A percentile compares a stretch with the other conserved stretches of the same genome.
phyloP scores from a whole-genome alignment of 345 rosid species.

The Odontarrhena argentea region DNA sequence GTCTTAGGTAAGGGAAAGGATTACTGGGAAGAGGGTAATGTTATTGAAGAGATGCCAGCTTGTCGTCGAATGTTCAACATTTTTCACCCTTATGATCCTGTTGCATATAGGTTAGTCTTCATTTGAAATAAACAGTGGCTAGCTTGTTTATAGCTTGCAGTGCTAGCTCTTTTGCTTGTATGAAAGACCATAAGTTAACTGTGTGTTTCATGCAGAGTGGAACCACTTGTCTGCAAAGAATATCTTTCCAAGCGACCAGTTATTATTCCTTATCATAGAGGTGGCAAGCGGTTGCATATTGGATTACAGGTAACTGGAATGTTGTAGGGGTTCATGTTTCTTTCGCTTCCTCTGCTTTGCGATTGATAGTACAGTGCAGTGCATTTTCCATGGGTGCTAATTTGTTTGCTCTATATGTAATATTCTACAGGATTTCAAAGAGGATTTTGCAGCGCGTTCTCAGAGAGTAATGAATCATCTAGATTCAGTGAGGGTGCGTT shows the following conservation, averaged over 20 bases:
- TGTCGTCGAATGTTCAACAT: slow-evolving; percentile 97
- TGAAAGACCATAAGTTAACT: slow-evolving; percentile 22
- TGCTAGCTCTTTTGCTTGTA: slow-evolving; percentile 5
- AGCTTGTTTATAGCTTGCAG: slow-evolving; percentile 9
- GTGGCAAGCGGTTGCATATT: slow-evolving; percentile 95
- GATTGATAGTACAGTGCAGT: no score
- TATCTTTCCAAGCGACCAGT: slow-evolving; percentile 69
- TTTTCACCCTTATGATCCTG: slow-evolving; percentile 97
- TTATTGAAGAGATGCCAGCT: slow-evolving; percentile 89
- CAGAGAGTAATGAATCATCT: slow-evolving; percentile 64
- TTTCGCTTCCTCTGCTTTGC: background rate
- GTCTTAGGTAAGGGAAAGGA: slow-evolving; percentile 79
- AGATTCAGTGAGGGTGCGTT: slow-evolving; percentile 58
- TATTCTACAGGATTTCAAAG: slow-evolving; percentile 66
- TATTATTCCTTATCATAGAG: slow-evolving; percentile 90
- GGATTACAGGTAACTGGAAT: slow-evolving; percentile 71
- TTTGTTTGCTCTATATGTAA: background rate
- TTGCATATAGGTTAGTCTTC: slow-evolving; percentile 82
- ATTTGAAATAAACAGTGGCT: background rate
- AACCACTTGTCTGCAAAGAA: slow-evolving; percentile 94
- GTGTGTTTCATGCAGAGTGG: slow-evolving; percentile 56
- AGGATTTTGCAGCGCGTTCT: slow-evolving; percentile 78
- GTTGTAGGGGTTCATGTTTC: slow-evolving; percentile 2
- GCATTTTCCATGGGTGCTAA: background rate
- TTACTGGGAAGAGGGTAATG: slow-evolving; percentile 84